Base-by-base conservation (phyloP, 169 alveolate species). In the Eimeria maxima region DNA sequence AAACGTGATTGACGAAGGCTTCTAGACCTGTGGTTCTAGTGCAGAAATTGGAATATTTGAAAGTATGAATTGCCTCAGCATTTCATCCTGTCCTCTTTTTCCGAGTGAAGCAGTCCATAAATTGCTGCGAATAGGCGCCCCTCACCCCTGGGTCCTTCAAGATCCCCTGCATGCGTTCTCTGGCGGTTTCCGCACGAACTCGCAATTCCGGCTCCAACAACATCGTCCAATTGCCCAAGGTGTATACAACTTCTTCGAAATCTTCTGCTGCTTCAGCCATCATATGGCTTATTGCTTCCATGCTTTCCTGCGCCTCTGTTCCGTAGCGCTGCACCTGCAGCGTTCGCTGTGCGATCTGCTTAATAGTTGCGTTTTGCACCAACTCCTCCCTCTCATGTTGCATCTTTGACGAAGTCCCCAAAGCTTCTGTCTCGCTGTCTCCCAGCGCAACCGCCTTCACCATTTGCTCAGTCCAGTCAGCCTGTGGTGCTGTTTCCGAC, bases 131-230 rank as follows among this genome's bases (percentile, higher is more conserved):
- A 60, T 13, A n/a, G 42, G 4, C 14, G 42, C 74, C 22, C 42
- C 96, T 44, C 67, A 93, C 96, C 78, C 96, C 96, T 4, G 96
- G 96, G 83, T 93, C 96, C 45, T 83, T 38, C 16, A 93, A 47
- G 42, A 80, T 84, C 76, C 93, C 93, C 57, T 76, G 55, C 96
- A 81, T 81, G 55, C 4, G 89, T 29, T 81, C 80, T 33, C 29
- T 22, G 5, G 96, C 96, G 0, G 87, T 42, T 33, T 65, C 50
- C 27, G 78, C 96, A 4, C 96, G 87, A n/a, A 47, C 11, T 67
- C 90, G 73, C 69, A 93, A 53, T 42, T 81, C 88, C 14, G 96
- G 91, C 3, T 47, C 74, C 53, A 93, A 84, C 42, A 93, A 81
- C 63, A 76, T 27, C 11, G 96, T 93, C 96, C 96, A 93, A 80